A percentile compares a stretch with the other conserved stretches of the same genome.
Evolutionary conservation across 306 rosid genomes (phyloP).

Genomic region (Gastrolobium villosum): DNA sequence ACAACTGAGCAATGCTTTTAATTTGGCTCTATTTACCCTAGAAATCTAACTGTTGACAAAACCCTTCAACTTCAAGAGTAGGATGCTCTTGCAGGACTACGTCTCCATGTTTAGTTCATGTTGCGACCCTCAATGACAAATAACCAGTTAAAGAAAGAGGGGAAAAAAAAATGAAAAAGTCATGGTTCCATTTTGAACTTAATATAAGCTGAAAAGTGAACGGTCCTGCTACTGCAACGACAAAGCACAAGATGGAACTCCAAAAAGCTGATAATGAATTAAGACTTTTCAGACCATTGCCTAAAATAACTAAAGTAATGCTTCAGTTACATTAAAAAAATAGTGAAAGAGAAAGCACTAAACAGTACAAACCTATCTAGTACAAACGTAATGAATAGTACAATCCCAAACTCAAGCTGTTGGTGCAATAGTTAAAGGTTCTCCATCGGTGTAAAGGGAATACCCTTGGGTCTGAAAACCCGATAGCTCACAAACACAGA

Average conservation of each 20-base stretch:
- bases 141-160: neutral
- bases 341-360: conserved; percentile 53
- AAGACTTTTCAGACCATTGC: conserved; percentile 48
- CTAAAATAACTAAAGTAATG: conserved; percentile 53
- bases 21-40: too few relatives aligned
- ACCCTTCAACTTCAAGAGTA: neutral
- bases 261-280: conserved; percentile 42
- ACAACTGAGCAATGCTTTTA: neutral
- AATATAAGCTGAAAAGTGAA: conserved; percentile 27
- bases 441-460: conserved; percentile 70
- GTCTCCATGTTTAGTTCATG: neutral
- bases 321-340: conserved; percentile 50
- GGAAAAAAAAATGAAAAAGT: neutral
- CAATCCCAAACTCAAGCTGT: conserved; percentile 50
- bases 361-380: conserved; percentile 60
- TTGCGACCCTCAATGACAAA: conserved; percentile 10
- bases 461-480: conserved; percentile 59
- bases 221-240: conserved; percentile 30
- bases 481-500: conserved; percentile 78
- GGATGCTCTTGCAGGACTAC: neutral
- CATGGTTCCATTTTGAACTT: conserved; percentile 1
- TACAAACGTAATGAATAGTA: conserved; percentile 58
- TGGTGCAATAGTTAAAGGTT: conserved; percentile 64
- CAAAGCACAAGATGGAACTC: conserved; percentile 43
- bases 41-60: too few relatives aligned